Evolutionary conservation across 2,329 filamentous ascomycete genomes (phyloP), one percentile per base, ranked within the genome.

Genomic region (Colletotrichum sp.): DNA sequence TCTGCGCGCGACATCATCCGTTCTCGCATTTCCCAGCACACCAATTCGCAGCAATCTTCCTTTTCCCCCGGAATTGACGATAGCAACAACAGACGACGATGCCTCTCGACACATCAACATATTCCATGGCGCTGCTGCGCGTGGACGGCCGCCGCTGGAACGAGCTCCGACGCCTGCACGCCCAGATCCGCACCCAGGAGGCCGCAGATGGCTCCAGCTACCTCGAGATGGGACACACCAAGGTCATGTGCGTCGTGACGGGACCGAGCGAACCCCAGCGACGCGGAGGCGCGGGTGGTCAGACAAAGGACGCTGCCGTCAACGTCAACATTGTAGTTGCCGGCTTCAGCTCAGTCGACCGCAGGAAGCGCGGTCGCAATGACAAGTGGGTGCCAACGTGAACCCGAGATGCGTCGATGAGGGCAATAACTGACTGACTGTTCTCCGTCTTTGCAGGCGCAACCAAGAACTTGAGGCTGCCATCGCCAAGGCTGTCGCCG

Each of bases 201-300:
- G 94, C 96, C 65, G 96, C 96, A 71, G 97, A 98, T 80, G 97
- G 97, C 43, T 98, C 95, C 59, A 95, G 94, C 76, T 98, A 98
- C 85, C 92, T 98, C 74, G 95, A 98, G 83, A 98, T 98, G 93
- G 97, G 97, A 80, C 98, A 98, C 86, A 99, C 97, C 26, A 97
- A 98, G 83, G 94, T 99, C 79, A 95, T 98, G 86, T 98, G 96
- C 85, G 95, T 96, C 28, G 93, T 99, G 63, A 92, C 93, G 3
- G 97, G 97, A 0, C 97, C 97, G 0, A 92, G 91, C 48, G 97
- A 99, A 85, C 85, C 86, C 69, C 85, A 85, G 76, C 79, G 80
- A 76, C 81, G 78, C 30, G 80, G 86, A 18, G 79, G 75, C 2
- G 78, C 78, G 18, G 78, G 78, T 2, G 79, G 80, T 61, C 79